phyloP scores from a whole-genome alignment of 805 yeast species.

The Tetrapisispora pingtungensis region DNA sequence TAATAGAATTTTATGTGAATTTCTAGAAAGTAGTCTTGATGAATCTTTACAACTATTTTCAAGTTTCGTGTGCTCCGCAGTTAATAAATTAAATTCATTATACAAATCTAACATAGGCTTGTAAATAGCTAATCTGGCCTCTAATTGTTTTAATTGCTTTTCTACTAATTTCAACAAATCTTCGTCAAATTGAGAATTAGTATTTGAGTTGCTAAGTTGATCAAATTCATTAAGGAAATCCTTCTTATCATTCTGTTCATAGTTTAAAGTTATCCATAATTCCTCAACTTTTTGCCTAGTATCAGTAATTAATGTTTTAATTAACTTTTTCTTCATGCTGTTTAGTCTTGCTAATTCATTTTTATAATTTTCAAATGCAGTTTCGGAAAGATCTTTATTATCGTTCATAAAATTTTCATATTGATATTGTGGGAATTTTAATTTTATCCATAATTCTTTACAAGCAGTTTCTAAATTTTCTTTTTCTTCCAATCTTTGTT shows the following conservation, averaged over 20 bases:
- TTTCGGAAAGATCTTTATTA: slow-evolving; percentile 39
- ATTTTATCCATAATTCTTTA: slow-evolving; percentile 43
- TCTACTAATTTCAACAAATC: slow-evolving; percentile 54
- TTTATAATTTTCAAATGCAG: slow-evolving; percentile 41
- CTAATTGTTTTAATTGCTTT: slow-evolving; percentile 43
- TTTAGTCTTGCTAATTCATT: slow-evolving; percentile 49
- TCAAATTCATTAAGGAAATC: slow-evolving; percentile 34
- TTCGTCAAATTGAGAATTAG: slow-evolving; percentile 42
- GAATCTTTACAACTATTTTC: slow-evolving; percentile 70
- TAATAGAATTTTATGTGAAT: slow-evolving; percentile 67
- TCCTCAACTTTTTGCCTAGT: slow-evolving; percentile 49
- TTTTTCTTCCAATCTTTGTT: slow-evolving; percentile 31
- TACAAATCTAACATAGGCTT: slow-evolving; percentile 49
- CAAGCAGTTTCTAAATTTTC: slow-evolving; percentile 33
- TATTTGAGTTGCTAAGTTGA: slow-evolving; percentile 7
- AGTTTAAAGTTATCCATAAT: slow-evolving; percentile 55
- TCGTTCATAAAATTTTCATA: slow-evolving; percentile 32
- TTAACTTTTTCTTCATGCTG: slow-evolving; percentile 48
- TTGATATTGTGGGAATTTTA: slow-evolving; percentile 38
- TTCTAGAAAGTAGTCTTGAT: slow-evolving; percentile 61
- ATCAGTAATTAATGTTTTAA: slow-evolving; percentile 58
- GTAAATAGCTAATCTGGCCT: slow-evolving; percentile 39
- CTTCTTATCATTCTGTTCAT: slow-evolving; percentile 40
- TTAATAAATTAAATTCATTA: slow-evolving; percentile 43
- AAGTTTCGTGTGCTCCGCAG: slow-evolving; percentile 51